Conservation (phyloP, 176 grass and related monocot species). For the Oryza officinalis region DNA sequence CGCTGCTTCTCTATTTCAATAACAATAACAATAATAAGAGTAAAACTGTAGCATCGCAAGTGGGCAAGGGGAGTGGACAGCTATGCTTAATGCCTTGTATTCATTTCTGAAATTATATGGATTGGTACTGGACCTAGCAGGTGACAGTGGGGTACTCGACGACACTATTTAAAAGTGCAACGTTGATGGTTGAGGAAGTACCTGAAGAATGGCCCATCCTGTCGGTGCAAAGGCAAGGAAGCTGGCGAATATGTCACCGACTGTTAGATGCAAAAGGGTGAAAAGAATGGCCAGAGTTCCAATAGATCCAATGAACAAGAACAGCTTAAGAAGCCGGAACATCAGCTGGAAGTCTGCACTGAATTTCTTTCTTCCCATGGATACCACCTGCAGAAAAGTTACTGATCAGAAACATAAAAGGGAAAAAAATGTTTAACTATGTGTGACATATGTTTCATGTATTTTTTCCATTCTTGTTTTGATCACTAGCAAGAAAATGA, state of each 20-base stretch:
- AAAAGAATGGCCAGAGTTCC: constrained; percentile 81
- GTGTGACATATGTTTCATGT: not conserved
- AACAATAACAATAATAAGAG: too few species aligned
- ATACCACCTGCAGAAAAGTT: constrained; percentile 62
- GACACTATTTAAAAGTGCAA: not conserved
- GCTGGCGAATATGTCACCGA: constrained; percentile 78
- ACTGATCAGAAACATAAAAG: constrained; percentile 33
- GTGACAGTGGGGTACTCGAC: not conserved
- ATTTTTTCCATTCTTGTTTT: constrained; percentile 7
- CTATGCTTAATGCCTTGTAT: not conserved
- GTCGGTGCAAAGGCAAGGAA: constrained; percentile 88
- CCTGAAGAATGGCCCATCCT: constrained; percentile 87
- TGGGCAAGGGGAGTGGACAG: not conserved
- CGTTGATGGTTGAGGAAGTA: constrained; percentile 33
- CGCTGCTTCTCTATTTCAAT: too few species aligned
- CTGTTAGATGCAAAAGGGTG: constrained; percentile 71
- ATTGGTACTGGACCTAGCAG: not conserved
- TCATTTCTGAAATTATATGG: constrained; percentile 14
- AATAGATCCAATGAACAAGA: constrained; percentile 76
- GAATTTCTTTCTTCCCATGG: constrained; percentile 89
- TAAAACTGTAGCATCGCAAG: not conserved
- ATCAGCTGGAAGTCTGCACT: constrained; percentile 93
- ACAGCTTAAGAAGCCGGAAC: constrained; percentile 87
- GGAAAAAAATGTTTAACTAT: not conserved
- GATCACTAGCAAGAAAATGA: constrained; percentile 7